Evolutionary conservation across 1,284 basidiomycete genomes (phyloP), one percentile per base, ranked within the genome.

Genomic region (Golubevia pallescens): DNA sequence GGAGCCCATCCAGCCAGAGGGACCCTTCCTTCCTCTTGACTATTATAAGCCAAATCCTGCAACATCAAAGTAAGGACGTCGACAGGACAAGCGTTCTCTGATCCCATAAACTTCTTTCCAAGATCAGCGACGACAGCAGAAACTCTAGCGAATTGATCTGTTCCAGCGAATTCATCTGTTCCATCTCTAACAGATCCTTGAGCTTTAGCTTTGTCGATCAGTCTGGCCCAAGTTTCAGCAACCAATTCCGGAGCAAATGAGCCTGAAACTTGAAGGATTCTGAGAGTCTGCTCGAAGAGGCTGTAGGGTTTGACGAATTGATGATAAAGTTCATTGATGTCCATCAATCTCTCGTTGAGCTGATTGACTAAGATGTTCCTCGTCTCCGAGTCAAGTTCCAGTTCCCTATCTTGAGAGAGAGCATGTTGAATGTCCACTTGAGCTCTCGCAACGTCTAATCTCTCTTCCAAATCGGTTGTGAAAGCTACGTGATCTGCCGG

Each of bases 371-470:
- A 38, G 3, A 5, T 10, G 34, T 4, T 10, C 34, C 10, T 38
- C 10, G 34, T 38, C 10, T 38, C 5, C 3, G 3, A 4, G 34
- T 38, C 34, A 5, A 38, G 10, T 38, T 38, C 34, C 34, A 38
- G 3, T n/a, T n/a, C n/a, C n/a, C n/a, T n/a, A 38, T 38, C 34
- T 38, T 38, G 34, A 38, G 34, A 38, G 10, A 38, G 34, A 38
- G 34, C 34, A 38, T 38, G 34, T 38, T 38, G 34, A 38, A 38
- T n/a, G n/a, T n/a, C n/a, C n/a, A 96, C 88, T 82, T 99, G 97
- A 7, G 99, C 94, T 86, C 96, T 93, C 2, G 95, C 93, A 13
- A 99, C 97, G 65, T 99, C 97, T 7, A 99, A 89, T 84, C 95
- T 94, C 86, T 99, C 97, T 87, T 98, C 95, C 16, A 97, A 88